A percentile compares a stretch with the other conserved stretches of the same genome.
Conservation (phyloP, 2,329 filamentous ascomycete genomes). For the Claviceps digitariae region DNA sequence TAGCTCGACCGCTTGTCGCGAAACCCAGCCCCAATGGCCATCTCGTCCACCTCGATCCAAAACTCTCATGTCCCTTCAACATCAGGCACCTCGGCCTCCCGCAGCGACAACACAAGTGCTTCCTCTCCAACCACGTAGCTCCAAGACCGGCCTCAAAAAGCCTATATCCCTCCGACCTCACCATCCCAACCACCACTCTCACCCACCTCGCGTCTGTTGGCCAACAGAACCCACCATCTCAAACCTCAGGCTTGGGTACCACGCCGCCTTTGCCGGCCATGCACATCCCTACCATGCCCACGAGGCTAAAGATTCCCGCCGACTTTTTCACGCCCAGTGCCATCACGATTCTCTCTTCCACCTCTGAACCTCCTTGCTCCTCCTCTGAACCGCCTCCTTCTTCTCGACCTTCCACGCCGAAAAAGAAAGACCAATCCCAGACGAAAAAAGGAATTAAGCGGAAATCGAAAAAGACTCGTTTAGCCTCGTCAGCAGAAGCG, state of each 20-base stretch:
- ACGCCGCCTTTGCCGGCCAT: neutral
- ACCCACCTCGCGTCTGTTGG: neutral
- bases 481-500: neutral
- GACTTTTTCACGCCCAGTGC: neutral
- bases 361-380: too few species aligned
- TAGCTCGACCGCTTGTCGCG: neutral
- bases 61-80: neutral
- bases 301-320: neutral
- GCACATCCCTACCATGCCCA: neutral
- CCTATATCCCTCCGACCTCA: neutral
- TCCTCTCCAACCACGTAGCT: neutral
- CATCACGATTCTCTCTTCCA: neutral
- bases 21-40: neutral
- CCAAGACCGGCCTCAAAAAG: neutral
- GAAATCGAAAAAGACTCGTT: neutral
- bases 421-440: neutral
- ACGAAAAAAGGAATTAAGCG: slow-evolving; percentile 1
- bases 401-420: neutral
- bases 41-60: neutral
- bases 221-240: neutral
- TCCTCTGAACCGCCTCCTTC: too few species aligned
- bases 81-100: neutral
- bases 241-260: neutral
- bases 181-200: too few species aligned
- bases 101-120: neutral